These are phyloP conservation scores for Phaeoacremonium minimum DNA, from an alignment of 2,329 filamentous ascomycete species.

Conservation along the genomic window DNA sequence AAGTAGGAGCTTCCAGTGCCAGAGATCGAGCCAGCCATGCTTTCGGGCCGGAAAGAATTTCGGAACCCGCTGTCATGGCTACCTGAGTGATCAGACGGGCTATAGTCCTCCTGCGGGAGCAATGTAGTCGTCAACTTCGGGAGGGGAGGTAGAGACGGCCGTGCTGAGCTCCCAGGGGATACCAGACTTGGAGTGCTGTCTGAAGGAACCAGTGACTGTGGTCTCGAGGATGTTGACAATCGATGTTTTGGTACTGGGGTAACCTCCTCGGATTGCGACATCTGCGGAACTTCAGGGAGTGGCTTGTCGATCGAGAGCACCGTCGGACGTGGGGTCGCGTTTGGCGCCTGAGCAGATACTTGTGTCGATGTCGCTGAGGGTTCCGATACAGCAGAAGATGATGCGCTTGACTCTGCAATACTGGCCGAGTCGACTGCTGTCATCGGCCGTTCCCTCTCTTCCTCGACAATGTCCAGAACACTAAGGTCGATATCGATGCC, in stretches of 20 bases:
- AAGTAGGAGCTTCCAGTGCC: constrained; percentile 76
- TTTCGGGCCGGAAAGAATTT: constrained; percentile 57
- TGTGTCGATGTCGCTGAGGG: constrained; percentile 11
- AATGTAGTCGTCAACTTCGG: constrained; percentile 52
- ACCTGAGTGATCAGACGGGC: constrained; percentile 37
- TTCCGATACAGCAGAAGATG: constrained; percentile 15
- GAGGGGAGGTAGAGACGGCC: constrained; percentile 47
- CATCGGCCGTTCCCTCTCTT: constrained; percentile 21
- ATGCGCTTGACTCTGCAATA: constrained; percentile 28
- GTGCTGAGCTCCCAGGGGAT: constrained; percentile 44
- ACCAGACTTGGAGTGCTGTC: constrained; percentile 35
- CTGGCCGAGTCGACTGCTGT: constrained; percentile 29
- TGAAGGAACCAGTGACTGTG: constrained; percentile 34
- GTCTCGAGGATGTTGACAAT: constrained; percentile 32
- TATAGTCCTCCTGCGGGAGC: constrained; percentile 42
- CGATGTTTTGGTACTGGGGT: constrained; percentile 9
- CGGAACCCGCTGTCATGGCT: constrained; percentile 46
- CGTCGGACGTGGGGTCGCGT: constrained; percentile 31
- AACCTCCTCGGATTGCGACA: constrained; percentile 30
- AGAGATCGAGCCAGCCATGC: constrained; percentile 69
- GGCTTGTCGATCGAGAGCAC: constrained; percentile 59
- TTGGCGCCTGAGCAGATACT: constrained; percentile 24
- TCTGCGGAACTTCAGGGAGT: constrained; percentile 59
- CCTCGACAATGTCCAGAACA: constrained; percentile 40
- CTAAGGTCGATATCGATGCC: constrained; percentile 53